Evolutionary conservation across 2,329 filamentous ascomycete genomes (phyloP).

Genomic region (Byssochlamys sp.): DNA sequence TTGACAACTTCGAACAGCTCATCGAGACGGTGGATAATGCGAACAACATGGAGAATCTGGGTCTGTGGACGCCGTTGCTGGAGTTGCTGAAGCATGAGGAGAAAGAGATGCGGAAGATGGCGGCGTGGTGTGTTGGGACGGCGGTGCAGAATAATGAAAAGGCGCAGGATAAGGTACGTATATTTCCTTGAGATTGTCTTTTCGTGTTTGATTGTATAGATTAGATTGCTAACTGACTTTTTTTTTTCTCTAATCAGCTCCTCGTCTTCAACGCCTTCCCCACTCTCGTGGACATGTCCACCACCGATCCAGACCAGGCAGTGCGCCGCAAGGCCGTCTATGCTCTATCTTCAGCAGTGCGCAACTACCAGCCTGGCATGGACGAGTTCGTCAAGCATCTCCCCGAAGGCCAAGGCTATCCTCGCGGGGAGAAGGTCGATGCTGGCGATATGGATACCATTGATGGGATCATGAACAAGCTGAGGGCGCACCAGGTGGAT

Average conservation of each 20-base stretch:
- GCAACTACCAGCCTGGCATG: slow-evolving; percentile 77
- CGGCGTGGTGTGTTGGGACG: slow-evolving; percentile 88
- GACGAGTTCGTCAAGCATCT: slow-evolving; percentile 58
- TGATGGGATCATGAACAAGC: slow-evolving; percentile 59
- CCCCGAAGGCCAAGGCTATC: slow-evolving; percentile 50
- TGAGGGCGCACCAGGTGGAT: slow-evolving; percentile 43
- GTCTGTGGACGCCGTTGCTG: slow-evolving; percentile 74
- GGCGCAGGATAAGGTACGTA: slow-evolving; percentile 61
- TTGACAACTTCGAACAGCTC: slow-evolving; percentile 90
- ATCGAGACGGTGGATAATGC: slow-evolving; percentile 92
- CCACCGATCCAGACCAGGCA: slow-evolving; percentile 49
- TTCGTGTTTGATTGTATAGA: slow-evolving; percentile 33
- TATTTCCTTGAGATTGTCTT: slow-evolving; percentile 5
- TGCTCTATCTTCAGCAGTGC: slow-evolving; percentile 71
- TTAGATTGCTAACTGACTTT: slow-evolving; percentile 6
- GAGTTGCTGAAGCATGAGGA: slow-evolving; percentile 60
- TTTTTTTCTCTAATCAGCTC: slow-evolving; percentile 27
- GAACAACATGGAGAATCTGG: slow-evolving; percentile 74
- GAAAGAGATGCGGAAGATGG: slow-evolving; percentile 66
- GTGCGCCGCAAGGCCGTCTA: slow-evolving; percentile 81
- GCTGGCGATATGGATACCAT: slow-evolving; percentile 80
- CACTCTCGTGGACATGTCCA: slow-evolving; percentile 56
- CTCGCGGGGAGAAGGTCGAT: slow-evolving; percentile 55
- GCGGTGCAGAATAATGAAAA: slow-evolving; percentile 92
- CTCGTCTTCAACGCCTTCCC: slow-evolving; percentile 58